Evolutionary conservation across 371 early-diverging fungal genomes (phyloP).

Genomic region (Batrachochytrium dendrobatidis): DNA sequence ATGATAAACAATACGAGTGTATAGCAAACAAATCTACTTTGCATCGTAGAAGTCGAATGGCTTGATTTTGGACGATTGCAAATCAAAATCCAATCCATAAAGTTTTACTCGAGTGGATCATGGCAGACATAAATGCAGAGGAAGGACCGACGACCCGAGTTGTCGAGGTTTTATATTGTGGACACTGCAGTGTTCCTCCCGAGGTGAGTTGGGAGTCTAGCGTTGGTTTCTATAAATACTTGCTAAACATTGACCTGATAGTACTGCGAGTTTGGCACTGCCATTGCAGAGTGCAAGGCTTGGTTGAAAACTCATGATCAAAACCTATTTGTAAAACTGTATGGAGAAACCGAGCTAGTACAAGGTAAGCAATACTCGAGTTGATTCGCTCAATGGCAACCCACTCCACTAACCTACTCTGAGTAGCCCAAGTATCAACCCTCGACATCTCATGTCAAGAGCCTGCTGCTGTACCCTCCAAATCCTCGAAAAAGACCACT

Average conservation of each 20-base stretch:
- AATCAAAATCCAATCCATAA: too few relatives aligned
- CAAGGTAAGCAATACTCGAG: neutral
- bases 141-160: neutral
- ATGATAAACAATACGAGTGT: too few relatives aligned
- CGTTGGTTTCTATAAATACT: neutral
- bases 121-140: too few relatives aligned
- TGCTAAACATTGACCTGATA: constrained; percentile 19
- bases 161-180: neutral
- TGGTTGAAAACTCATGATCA: constrained; percentile 64
- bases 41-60: too few relatives aligned
- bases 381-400: neutral
- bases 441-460: neutral
- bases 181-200: constrained; percentile 22
- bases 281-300: constrained; percentile 67
- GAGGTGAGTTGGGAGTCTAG: constrained; percentile 16
- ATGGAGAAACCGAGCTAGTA: constrained; percentile 29
- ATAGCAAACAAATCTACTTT: too few relatives aligned
- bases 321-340: constrained; percentile 47
- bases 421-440: neutral
- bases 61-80: too few relatives aligned
- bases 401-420: neutral
- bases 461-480: neutral
- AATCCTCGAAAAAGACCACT: constrained; percentile 13
- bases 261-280: constrained; percentile 88
- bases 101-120: too few relatives aligned